These are phyloP conservation scores for Fusarium albidum DNA, from an alignment of 2,329 filamentous ascomycete species.

Conservation along the genomic window DNA sequence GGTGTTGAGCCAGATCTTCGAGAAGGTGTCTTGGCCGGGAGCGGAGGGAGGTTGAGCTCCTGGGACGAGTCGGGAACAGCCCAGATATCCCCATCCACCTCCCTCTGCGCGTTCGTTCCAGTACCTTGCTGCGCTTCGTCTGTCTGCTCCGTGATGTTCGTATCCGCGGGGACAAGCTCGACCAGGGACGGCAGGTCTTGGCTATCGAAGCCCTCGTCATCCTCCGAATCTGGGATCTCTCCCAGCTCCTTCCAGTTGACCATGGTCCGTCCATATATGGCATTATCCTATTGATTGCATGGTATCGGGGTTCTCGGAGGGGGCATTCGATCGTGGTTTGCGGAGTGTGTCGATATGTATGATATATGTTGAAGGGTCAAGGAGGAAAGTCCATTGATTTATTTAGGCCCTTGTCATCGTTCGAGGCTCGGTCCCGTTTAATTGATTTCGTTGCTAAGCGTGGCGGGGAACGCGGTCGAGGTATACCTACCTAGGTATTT, in stretches of 20 bases:
- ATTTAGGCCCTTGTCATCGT: slow-evolving; percentile 14
- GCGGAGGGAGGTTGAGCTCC: slow-evolving; percentile 16
- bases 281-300: slow-evolving; percentile 40
- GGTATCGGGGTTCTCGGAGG: background rate
- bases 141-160: slow-evolving; percentile 2
- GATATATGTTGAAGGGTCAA: slow-evolving; percentile 2
- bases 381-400: slow-evolving; percentile 16
- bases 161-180: slow-evolving; percentile 2
- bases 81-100: slow-evolving; percentile 43
- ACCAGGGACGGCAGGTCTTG: slow-evolving; percentile 35
- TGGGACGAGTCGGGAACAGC: slow-evolving; percentile 49
- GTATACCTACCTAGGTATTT: no score
- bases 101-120: slow-evolving; percentile 7
- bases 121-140: background rate
- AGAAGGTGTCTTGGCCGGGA: slow-evolving; percentile 4
- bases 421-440: slow-evolving; percentile 25
- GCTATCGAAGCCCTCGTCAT: slow-evolving; percentile 54
- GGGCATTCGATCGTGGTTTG: background rate
- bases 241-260: slow-evolving; percentile 59
- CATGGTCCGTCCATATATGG: slow-evolving; percentile 46
- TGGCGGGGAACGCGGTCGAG: slow-evolving; percentile 40
- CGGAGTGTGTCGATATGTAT: background rate
- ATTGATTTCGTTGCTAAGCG: slow-evolving; percentile 26
- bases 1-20: slow-evolving; percentile 10
- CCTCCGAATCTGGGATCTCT: slow-evolving; percentile 61